phyloP scores from a whole-genome alignment of 1,284 basidiomycete species.

The Ceratobasidium sp. region DNA sequence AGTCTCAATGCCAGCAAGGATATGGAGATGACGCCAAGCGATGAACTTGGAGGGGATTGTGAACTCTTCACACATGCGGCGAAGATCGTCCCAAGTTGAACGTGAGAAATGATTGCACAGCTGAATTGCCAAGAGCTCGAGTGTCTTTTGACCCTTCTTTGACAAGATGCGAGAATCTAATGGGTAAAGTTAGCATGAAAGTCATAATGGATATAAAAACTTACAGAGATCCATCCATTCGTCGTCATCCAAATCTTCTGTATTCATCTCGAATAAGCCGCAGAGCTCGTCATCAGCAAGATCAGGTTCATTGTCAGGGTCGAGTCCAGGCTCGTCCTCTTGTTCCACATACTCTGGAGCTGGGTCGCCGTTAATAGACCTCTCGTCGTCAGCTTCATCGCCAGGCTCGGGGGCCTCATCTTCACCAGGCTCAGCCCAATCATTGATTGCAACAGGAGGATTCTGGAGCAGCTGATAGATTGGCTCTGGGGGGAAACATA shows the following conservation, averaged over 20 bases:
- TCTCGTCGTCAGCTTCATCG: no score
- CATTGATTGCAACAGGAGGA: neutral
- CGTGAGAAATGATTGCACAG: conserved; percentile 17
- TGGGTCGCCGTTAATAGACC: neutral
- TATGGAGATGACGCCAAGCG: neutral
- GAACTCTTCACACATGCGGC: neutral
- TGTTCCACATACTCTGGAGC: neutral
- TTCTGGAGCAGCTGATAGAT: neutral
- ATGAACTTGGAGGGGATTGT: conserved; percentile 3
- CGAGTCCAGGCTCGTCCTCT: no score
- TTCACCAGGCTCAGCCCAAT: neutral
- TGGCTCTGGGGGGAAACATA: neutral
- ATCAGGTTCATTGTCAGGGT: neutral
- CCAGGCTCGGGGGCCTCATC: neutral
- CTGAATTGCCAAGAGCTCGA: neutral
- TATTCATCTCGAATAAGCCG: neutral
- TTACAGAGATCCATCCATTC: conserved; percentile 3
- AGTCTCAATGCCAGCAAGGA: conserved; percentile 13
- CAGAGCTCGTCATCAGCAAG: neutral
- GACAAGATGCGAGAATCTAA: neutral
- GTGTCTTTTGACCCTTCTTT: neutral
- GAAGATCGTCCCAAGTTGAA: neutral
- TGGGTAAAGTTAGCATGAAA: neutral
- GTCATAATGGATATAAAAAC: neutral
- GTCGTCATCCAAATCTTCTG: neutral